Evolutionary conservation across 106 monocot genomes (phyloP).

Genomic region (Ottelia alismoides): DNA sequence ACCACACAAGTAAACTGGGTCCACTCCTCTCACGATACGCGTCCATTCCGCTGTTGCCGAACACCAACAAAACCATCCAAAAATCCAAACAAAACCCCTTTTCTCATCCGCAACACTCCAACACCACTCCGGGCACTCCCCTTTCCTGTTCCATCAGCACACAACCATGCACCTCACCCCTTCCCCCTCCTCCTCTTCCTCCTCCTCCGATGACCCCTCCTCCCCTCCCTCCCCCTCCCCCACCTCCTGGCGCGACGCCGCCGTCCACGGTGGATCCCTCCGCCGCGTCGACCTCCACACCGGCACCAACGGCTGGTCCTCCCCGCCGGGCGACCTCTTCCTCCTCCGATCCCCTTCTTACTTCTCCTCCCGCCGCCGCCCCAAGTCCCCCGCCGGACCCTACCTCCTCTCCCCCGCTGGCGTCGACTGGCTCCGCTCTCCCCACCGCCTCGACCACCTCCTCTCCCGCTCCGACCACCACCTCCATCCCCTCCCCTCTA

Average conservation of each 20-base stretch:
- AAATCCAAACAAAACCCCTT: no score
- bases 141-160: neutral
- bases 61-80: neutral
- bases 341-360: slow-evolving; percentile 2
- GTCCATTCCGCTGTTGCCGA: neutral
- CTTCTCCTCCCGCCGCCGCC: slow-evolving; percentile 9
- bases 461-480: slow-evolving; percentile 16
- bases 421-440: slow-evolving; percentile 11
- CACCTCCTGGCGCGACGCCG: slow-evolving; percentile 4
- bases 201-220: neutral
- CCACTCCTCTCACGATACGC: no score
- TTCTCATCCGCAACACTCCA: no score
- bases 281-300: slow-evolving; percentile 7
- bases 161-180: neutral
- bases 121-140: no score
- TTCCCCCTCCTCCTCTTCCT: neutral
- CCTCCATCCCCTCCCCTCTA: neutral
- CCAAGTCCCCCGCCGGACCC: slow-evolving; percentile 12
- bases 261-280: slow-evolving; percentile 14
- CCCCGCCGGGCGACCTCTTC: slow-evolving; percentile 13
- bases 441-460: slow-evolving; percentile 10
- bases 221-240: neutral
- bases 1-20: no score
- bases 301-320: slow-evolving; percentile 17
- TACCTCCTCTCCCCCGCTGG: slow-evolving; percentile 14